These are phyloP conservation scores for Hypoxylon subgilvum DNA, from an alignment of 495 filamentous ascomycete genomes.

Conservation along the genomic window DNA sequence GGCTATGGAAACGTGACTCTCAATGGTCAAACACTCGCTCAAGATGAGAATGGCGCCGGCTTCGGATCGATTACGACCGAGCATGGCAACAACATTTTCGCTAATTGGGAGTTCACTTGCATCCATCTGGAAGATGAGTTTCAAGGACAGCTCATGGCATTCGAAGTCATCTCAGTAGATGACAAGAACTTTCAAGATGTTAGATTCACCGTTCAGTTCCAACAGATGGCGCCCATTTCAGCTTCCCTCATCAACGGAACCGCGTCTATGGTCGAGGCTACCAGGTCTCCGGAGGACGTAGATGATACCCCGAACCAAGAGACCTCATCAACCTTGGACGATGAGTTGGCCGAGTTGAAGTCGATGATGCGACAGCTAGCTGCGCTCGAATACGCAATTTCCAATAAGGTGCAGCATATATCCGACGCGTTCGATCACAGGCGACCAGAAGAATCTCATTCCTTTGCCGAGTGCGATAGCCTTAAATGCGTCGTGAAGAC, in stretches of 20 bases:
- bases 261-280: conserved; percentile 15
- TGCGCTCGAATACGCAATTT: conserved; percentile 42
- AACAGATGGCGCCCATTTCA: conserved; percentile 48
- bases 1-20: conserved; percentile 47
- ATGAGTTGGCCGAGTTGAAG: conserved; percentile 45
- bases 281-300: neutral
- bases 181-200: conserved; percentile 43
- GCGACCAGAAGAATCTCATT: conserved; percentile 21
- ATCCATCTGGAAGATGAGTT: conserved; percentile 49
- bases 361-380: conserved; percentile 40
- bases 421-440: conserved; percentile 33
- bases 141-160: conserved; percentile 53
- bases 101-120: conserved; percentile 56
- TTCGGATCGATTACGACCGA: conserved; percentile 41
- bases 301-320: conserved; percentile 10
- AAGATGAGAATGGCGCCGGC: conserved; percentile 40
- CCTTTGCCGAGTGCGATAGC: conserved; percentile 32
- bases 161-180: conserved; percentile 51
- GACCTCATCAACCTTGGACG: conserved; percentile 26
- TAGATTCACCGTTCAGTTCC: conserved; percentile 55
- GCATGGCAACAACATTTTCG: conserved; percentile 34
- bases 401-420: conserved; percentile 36
- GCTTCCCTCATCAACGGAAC: conserved; percentile 48
- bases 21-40: conserved; percentile 43
- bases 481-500: conserved; percentile 40